Conservation (phyloP, 176 grass and related monocot species). For the Aegilops tauschii region DNA sequence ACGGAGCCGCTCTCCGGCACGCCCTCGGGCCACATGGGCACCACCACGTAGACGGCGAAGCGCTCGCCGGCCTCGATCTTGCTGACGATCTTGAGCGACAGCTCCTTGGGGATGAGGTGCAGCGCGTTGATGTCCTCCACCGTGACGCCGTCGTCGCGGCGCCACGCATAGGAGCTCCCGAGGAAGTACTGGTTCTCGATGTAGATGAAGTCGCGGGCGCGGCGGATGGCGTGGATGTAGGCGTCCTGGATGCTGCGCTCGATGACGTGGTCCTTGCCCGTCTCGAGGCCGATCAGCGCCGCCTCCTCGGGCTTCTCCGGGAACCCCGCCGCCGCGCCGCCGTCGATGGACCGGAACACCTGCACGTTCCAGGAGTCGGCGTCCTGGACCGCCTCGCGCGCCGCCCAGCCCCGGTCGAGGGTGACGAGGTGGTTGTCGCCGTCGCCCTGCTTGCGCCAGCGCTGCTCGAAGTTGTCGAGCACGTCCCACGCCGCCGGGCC, state of each 20-base stretch:
- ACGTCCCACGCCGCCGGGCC: conserved; percentile 62
- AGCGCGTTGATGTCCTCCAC: conserved; percentile 54
- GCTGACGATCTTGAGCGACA: conserved; percentile 59
- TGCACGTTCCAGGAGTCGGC: conserved; percentile 48
- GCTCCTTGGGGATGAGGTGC: conserved; percentile 64
- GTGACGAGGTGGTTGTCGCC: conserved; percentile 17
- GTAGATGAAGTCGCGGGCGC: conserved; percentile 62
- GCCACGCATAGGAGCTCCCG: conserved; percentile 64
- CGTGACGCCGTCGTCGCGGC: conserved; percentile 1
- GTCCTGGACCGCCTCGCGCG: conserved; percentile 1
- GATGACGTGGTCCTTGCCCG: conserved; percentile 49
- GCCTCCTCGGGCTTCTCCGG: conserved; percentile 39
- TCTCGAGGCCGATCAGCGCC: conserved; percentile 23
- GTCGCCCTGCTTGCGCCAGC: conserved; percentile 53
- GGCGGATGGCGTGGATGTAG: conserved; percentile 71
- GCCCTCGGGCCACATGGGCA: conserved; percentile 79
- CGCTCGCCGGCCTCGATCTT: conserved; percentile 57
- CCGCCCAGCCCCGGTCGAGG: neutral
- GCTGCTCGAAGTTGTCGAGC: conserved; percentile 67
- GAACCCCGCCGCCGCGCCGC: conserved; percentile 41
- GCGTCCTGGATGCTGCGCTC: conserved; percentile 76
- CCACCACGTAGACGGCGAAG: conserved; percentile 59
- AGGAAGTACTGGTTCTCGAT: conserved; percentile 83
- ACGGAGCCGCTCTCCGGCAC: conserved; percentile 56
- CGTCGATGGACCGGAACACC: conserved; percentile 65